Evolutionary conservation across 2,329 filamentous ascomycete species (phyloP).

Genomic region (Capronia coronata): DNA sequence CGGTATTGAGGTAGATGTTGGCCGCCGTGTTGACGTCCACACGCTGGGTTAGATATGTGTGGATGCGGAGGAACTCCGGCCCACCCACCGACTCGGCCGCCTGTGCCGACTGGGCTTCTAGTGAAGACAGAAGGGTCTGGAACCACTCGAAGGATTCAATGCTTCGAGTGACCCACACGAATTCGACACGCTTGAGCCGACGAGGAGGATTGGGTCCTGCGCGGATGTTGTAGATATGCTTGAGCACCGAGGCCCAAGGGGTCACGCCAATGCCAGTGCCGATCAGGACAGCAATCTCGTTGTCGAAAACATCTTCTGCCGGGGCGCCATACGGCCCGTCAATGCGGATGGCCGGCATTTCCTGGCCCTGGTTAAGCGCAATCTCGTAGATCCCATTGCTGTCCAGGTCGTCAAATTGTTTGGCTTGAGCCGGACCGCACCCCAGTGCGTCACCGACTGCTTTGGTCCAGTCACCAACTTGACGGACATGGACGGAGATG

Average conservation of each 20-base stretch:
- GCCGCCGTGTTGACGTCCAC: conserved; percentile 87
- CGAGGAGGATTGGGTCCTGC: conserved; percentile 81
- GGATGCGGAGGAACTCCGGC: conserved; percentile 86
- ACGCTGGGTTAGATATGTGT: conserved; percentile 93
- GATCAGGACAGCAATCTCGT: conserved; percentile 71
- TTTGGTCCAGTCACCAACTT: conserved; percentile 93
- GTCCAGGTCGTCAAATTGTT: conserved; percentile 84
- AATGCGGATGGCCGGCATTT: conserved; percentile 83
- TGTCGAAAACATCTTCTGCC: conserved; percentile 96
- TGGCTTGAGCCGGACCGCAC: conserved; percentile 76
- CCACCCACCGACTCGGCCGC: conserved; percentile 51
- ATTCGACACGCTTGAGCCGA: conserved; percentile 88
- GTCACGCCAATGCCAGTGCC: conserved; percentile 79
- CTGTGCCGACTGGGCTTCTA: conserved; percentile 77
- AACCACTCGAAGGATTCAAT: conserved; percentile 98
- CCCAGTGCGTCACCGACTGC: conserved; percentile 94
- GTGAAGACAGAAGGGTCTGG: conserved; percentile 82
- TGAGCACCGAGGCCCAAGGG: conserved; percentile 81
- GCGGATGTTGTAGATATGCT: conserved; percentile 97
- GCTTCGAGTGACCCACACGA: conserved; percentile 98
- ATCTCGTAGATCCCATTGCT: conserved; percentile 98
- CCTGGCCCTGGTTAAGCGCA: conserved; percentile 82
- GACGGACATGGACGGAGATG: conserved; percentile 86
- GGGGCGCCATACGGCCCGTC: conserved; percentile 96
- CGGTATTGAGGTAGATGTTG: conserved; percentile 94